Evolutionary conservation across 768 basidiomycete species (phyloP), one percentile per base, ranked within the genome.

Genomic region (Suillus fuscotomentosus): DNA sequence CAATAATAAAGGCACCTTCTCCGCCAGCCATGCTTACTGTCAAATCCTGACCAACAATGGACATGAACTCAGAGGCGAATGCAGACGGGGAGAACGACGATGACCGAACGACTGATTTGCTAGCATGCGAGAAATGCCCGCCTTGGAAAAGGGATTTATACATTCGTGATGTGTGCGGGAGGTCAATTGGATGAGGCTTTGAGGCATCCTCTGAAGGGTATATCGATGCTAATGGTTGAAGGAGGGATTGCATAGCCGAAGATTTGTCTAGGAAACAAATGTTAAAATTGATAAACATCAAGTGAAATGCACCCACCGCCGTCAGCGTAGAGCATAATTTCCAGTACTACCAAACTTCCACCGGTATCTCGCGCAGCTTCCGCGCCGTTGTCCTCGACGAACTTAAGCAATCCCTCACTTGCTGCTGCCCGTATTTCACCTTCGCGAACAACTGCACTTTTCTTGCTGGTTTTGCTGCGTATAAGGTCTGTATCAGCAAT

Each of bases 131-230:
- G 76, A 88, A 97, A 72, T 96, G 94, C 0, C 95, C 95, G 6
- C 95, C 95, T 72, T 96, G 94, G 1, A 97, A 82, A 7, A 97
- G 86, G 7, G 87, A 88, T 74, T 97, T 97, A 83, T 94, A 96
- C 57, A 95, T 72, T 47, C 95, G 84, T 3, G 92, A 89, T 0
- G 89, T 85, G 69, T 94, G 93, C 1, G 94, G 86, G 14, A 95
- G 82, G 70, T 96, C 90, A 64, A 96, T 89, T 17, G 85, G 83
- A 75, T 95, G 92, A 0, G 84, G 82, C 13, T 72, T 73, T 13
- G 79, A 64, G 0, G 79, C 63, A 60, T 87, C 85, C 6, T 80
- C 70, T 24, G 86, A 81, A 0, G 89, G 86, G 72, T 90, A 88
- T 6, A 86, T 78, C 2, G 76, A 69, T 2, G 83, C 75, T 22